These are phyloP conservation scores for Kalanchoe fedtschenkoi DNA, from an alignment of 164 flowering plant species.

Conservation along the genomic window DNA sequence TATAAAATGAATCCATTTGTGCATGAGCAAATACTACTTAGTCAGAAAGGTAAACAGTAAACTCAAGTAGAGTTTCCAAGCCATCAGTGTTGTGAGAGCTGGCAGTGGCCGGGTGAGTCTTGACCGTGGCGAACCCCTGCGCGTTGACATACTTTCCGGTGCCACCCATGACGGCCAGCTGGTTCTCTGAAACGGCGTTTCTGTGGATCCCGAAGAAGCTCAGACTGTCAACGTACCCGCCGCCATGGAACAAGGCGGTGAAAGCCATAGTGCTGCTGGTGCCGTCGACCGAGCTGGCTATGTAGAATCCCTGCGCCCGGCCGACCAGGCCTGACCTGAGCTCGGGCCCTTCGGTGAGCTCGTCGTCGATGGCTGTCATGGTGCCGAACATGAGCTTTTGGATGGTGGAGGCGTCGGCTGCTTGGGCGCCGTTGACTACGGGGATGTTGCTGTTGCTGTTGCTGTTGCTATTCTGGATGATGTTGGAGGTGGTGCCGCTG, in stretches of 20 bases:
- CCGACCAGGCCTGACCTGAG: slow-evolving; percentile 52
- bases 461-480: slow-evolving; percentile 13
- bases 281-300: slow-evolving; percentile 47
- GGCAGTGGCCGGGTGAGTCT: slow-evolving; percentile 5
- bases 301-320: slow-evolving; percentile 62
- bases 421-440: slow-evolving; percentile 26
- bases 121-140: slow-evolving; percentile 28
- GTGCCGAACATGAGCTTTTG: slow-evolving; percentile 57
- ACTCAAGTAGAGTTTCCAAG: slow-evolving; percentile 6
- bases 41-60: slow-evolving; percentile 4
- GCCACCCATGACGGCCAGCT: slow-evolving; percentile 48
- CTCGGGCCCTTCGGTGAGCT: slow-evolving; percentile 53
- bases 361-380: slow-evolving; percentile 55
- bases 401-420: slow-evolving; percentile 33
- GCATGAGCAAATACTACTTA: background rate
- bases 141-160: slow-evolving; percentile 32
- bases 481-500: slow-evolving; percentile 11
- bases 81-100: slow-evolving; percentile 11
- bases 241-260: slow-evolving; percentile 18
- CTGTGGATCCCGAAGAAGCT: slow-evolving; percentile 40
- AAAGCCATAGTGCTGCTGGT: slow-evolving; percentile 33
- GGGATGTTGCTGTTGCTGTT: slow-evolving; percentile 20
- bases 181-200: slow-evolving; percentile 29
- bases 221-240: slow-evolving; percentile 5
- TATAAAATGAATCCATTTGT: background rate